Base-by-base conservation (phyloP, 192 early-diverging fungal species). In the Diversispora eburnea region DNA sequence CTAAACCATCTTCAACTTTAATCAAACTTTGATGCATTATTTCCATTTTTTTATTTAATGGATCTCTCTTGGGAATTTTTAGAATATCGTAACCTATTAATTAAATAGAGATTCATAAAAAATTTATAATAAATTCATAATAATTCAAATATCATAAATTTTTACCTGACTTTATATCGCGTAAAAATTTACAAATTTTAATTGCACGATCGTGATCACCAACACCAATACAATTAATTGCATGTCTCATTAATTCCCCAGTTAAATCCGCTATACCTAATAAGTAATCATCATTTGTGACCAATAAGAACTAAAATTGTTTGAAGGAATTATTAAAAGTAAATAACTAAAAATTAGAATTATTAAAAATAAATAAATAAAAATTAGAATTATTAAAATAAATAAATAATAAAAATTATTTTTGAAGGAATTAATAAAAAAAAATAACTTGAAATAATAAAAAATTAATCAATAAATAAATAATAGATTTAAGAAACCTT, bases 181-280 rank as follows among this genome's bases (percentile, higher is more conserved):
- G 64, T 48, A 85, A 22, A 15, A 85, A 74, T 5, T 22, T 13
- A 56, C 79, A 78, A 62, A 85, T 73, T 6, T 71, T 61, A 43
- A 70, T 49, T 12, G 74, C 76, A 25, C 58, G 47, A 46, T 78
- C 77, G 39, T 78, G 65, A 25, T 78, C 67, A 15, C 81, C 79
- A 25, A 46, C 67, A n/a, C 77, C 79, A 15, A 89, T 75, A 19
- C 75, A 69, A 55, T 87, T 87, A 75, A 88, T 87, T 6, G 79
- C 78, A 13, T 82, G 77, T 56, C 87, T 77, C 87, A 89, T 88
- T 33, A 89, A 63, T 66, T 88, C 87, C 56, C 87, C 87, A 8
- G 85, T 87, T 42, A 89, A 81, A 75, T 88, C 87, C 9, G 85
- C 87, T 13, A 89, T 67, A 9, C 87, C 87, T 4, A 85, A 67